These are phyloP conservation scores for Aspergillus nidulans DNA, from an alignment of 495 filamentous ascomycete genomes.

Conservation along the genomic window DNA sequence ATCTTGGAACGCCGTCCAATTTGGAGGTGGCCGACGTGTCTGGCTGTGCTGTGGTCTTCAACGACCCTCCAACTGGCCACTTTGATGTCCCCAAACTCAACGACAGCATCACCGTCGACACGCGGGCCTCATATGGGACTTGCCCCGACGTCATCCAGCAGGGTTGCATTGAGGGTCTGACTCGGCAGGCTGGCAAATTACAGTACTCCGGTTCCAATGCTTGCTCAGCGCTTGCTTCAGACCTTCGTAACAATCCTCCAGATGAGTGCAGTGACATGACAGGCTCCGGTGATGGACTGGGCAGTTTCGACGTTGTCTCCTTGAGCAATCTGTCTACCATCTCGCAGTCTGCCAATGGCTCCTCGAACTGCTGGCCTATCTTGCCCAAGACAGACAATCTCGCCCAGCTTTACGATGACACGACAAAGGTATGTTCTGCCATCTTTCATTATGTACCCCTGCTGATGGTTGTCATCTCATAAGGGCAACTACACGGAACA, in stretches of 20 bases:
- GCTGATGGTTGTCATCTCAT: neutral
- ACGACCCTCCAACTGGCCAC: slow-evolving; percentile 5
- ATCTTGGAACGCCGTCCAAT: slow-evolving; percentile 5
- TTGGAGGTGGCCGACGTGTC: neutral
- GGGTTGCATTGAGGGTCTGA: slow-evolving; percentile 11
- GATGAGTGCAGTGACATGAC: slow-evolving; percentile 6
- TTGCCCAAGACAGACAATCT: slow-evolving; percentile 10
- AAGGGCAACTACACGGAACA: slow-evolving; percentile 10
- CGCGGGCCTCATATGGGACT: slow-evolving; percentile 6
- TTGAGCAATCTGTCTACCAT: neutral
- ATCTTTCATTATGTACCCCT: neutral
- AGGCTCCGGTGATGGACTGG: slow-evolving; percentile 2
- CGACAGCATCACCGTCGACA: slow-evolving; percentile 3
- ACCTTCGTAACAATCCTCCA: neutral
- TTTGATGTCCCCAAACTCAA: neutral
- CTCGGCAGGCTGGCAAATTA: neutral
- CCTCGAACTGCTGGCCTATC: slow-evolving; percentile 15
- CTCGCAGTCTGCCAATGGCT: slow-evolving; percentile 1
- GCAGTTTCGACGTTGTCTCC: slow-evolving; percentile 9
- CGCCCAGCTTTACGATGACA: slow-evolving; percentile 4
- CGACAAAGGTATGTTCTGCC: neutral
- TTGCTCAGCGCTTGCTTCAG: slow-evolving; percentile 1
- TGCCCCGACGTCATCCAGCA: slow-evolving; percentile 19
- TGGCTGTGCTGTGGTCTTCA: slow-evolving; percentile 13
- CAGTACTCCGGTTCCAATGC: neutral